Base-by-base conservation (phyloP, 768 basidiomycete species). In the Amanita pallidorosea region DNA sequence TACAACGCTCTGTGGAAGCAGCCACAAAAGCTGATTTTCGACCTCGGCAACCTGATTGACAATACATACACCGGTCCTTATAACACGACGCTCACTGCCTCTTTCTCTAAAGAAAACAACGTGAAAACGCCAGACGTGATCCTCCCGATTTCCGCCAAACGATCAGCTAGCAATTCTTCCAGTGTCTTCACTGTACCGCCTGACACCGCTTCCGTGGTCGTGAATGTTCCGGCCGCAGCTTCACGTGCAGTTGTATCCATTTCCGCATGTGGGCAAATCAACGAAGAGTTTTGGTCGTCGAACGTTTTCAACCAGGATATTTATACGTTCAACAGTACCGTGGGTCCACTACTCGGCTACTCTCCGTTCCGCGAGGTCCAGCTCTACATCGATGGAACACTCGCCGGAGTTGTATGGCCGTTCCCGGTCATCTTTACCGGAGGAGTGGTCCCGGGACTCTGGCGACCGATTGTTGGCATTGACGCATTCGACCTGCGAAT, bases 61-160 rank as follows among this genome's bases (percentile, higher is more conserved):
- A 87, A 85, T 5, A 64, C 85, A 49, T 89, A 88, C 62, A 79
- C 83, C 5, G 81, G 86, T 83, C 53, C 44, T 70, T 57, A 23
- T 29, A 34, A 36, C 40, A 17, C 45, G 36, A 45, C 34, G 9
- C 45, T 45, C 51, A 45, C 47, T 11, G 47, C 47, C 36, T 48
- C 47, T 15, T 48, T 48, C 23, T 48, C 47, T 2, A 48, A 48
- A 25, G 22, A 48, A 27, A 36, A 48, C 17, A 48, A 37, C 9
- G 25, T 38, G 34, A 48, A 48, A 25, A 40, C 47, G n/a, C 47
- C 47, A 18, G 47, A 48, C 25, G 36, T 48, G 3, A 38, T 48
- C 17, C 23, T 48, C 9, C 47, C 47, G 6, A 48, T 48, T 27
- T 48, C 47, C 4, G 23, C 47, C 8, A 48, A 48, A 27, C 34